These are phyloP conservation scores for Breviolum minutum DNA, from an alignment of 73 alveolate species.

Conservation along the genomic window DNA sequence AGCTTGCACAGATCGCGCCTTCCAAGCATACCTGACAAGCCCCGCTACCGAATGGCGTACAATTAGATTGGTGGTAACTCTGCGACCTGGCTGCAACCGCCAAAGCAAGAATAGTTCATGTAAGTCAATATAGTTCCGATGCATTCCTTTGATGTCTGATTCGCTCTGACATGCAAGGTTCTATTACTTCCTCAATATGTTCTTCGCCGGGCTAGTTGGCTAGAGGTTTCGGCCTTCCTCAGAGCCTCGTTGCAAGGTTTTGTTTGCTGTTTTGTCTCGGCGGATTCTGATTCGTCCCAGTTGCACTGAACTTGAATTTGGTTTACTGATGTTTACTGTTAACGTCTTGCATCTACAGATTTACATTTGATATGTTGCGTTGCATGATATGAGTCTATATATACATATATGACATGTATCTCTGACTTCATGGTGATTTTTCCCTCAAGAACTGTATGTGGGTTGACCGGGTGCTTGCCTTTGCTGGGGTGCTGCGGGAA, in stretches of 20 bases:
- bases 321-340: too few species aligned
- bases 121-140: background rate
- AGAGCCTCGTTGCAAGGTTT: too few species aligned
- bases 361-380: too few species aligned
- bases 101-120: background rate
- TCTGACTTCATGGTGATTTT: too few species aligned
- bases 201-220: background rate
- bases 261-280: too few species aligned
- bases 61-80: conserved; percentile 25
- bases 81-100: conserved; percentile 12
- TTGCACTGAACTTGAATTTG: too few species aligned
- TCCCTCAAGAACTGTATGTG: background rate
- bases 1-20: conserved; percentile 92
- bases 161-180: conserved; percentile 9
- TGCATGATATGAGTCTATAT: too few species aligned
- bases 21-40: conserved; percentile 72
- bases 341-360: too few species aligned
- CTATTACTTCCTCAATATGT: conserved; percentile 35
- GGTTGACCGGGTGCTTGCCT: background rate
- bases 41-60: conserved; percentile 69
- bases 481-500: background rate
- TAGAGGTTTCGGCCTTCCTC: background rate
- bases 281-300: too few species aligned
- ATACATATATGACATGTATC: too few species aligned
- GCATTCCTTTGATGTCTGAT: background rate